Evolutionary conservation across 1,284 basidiomycete species (phyloP), one percentile per base, ranked within the genome.

Genomic region (Xerocomus amazonicus): DNA sequence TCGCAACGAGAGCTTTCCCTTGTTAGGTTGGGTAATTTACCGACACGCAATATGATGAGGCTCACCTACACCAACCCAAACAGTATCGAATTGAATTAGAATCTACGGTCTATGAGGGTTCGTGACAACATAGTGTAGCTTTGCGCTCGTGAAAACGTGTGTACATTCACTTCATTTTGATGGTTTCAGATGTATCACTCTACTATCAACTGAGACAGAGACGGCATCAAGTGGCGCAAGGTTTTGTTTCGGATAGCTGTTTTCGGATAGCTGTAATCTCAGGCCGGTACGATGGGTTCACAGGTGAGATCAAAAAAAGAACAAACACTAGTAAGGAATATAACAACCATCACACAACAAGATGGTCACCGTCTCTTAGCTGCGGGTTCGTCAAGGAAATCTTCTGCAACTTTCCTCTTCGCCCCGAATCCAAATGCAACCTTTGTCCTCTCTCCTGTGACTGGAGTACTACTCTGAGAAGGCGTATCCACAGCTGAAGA

Each of bases 371-470:
- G 69, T 60, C 63, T 66, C 60, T 80, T 80, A 31, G 73, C 58
- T 9, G 77, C 69, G 3, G 76, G 78, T 6, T 72, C 73, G 33
- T 70, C 76, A 31, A 63, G 59, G 13, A 71, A 67, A 48, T 90
- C 87, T 37, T 83, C 83, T 4, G 68, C 78, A 2, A 85, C 86
- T 65, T 90, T 91, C 58, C 89, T 74, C 73, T 91, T 91, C 44
- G 73, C 71, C 32, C 83, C 83, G 61, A 91, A 80, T 6, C 87
- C 87, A 64, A 91, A 83, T 3, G 81, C 79, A 38, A 91, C 80
- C 67, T 83, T 90, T 23, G 80, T 78, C 49, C 87, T 74, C 60
- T 89, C 87, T 2, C 70, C 70, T 1, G 77, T 70, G 7, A 74
- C 77, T 23, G 82, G 81, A 0, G 81, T 83, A 23, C 73, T 75